Base-by-base conservation (phyloP, 2,329 filamentous ascomycete genomes). In the Celoporthe dispersa region DNA sequence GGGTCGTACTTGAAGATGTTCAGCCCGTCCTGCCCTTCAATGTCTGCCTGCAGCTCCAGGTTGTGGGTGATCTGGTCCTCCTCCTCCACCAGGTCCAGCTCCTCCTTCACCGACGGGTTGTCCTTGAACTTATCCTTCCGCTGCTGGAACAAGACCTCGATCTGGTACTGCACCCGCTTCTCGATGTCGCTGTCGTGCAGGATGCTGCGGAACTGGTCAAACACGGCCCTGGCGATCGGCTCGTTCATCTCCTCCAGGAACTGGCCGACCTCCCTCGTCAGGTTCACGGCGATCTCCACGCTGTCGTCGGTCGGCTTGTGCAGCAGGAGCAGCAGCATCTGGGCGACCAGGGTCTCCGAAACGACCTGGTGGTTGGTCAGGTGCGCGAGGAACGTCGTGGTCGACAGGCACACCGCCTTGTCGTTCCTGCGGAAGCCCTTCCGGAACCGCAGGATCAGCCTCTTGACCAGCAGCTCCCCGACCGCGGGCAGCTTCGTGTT, bases 121-220 rank as follows among this genome's bases (percentile, higher is more conserved):
- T 98, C 94, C 83, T 97, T 97, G 85, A 97, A 99, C 76, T 92
- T 92, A 81, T 98, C 95, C 81, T 98, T 97, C 73, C 96, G 89
- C 68, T 98, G 92, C 82, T 99, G 94, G 79, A 99, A 99, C 59
- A 99, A 83, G 7, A 98, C 96, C 80, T 99, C 96, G 69, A 99
- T 95, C 93, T 97, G 97, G 81, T 98, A 99, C 82, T 99, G 96
- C n/a, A 95, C 94, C 73, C 96, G 88, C 85, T 97, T 98, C 78
- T 98, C 95, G 79, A 99, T 97, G 77, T 96, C 94, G 60, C 94
- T 94, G 80, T 99, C 96, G 82, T 99, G 95, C 11, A 99, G 84
- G 73, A 98, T 98, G 75, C 92, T 95, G 75, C 96, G 86, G 84
- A 99, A 97, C 80, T 97, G 94, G 77, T 99, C 96, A 78, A 97